Conservation (phyloP, 1,139 yeast genomes). For the Pneumocystis sp. region DNA sequence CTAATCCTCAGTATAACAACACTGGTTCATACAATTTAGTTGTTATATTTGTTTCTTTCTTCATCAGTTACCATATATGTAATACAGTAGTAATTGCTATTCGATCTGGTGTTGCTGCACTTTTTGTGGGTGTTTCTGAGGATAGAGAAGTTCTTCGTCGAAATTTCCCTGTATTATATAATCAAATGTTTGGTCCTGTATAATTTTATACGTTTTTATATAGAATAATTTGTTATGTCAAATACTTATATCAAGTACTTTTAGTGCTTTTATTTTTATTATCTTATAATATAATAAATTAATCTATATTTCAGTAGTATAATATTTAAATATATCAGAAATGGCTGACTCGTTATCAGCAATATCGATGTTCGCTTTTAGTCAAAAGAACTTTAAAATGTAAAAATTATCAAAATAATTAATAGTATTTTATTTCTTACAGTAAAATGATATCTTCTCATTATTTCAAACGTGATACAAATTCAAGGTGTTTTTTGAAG, state of each 20-base stretch:
- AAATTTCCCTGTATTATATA: background rate
- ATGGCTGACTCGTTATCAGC: background rate
- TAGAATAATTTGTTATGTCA: background rate
- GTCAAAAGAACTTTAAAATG: background rate
- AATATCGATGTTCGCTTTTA: background rate
- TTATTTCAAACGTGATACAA: background rate
- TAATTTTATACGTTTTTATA: background rate
- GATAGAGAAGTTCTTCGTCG: background rate
- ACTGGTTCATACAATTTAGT: conserved; percentile 58
- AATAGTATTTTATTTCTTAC: too few relatives aligned
- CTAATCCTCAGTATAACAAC: conserved; percentile 59
- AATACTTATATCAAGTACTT: too few relatives aligned
- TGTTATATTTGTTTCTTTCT: conserved; percentile 59
- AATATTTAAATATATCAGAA: background rate
- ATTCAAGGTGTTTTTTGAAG: background rate
- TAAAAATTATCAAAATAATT: too few relatives aligned
- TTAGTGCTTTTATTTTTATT: background rate
- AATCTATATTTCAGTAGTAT: background rate
- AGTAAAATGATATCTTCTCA: background rate
- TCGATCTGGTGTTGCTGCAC: conserved; percentile 68
- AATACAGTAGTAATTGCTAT: conserved; percentile 60
- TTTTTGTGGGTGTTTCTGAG: conserved; percentile 30
- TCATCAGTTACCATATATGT: conserved; percentile 64
- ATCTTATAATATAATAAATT: background rate
- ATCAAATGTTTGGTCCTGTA: background rate